phyloP scores from a whole-genome alignment of 331 rosid genomes.

The Quercus phellos region DNA sequence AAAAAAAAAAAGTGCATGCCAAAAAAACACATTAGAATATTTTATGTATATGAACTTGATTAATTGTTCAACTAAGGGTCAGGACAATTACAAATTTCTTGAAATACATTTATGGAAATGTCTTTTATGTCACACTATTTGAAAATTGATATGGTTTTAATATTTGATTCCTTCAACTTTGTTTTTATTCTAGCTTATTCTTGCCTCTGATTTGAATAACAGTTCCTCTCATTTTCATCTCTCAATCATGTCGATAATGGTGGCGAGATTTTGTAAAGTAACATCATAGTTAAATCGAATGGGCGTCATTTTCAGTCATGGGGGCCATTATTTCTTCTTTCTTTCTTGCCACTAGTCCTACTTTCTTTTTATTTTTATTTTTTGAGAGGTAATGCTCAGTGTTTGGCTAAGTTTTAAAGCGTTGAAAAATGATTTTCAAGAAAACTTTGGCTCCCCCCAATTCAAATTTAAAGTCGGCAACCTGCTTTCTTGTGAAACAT shows the following conservation, averaged over 20 bases:
- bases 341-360: background rate
- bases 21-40: no score
- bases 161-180: background rate
- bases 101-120: background rate
- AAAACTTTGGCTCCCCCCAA: background rate
- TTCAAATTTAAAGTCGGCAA: constrained; percentile 21
- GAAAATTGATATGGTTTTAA: no score
- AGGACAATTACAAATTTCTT: background rate
- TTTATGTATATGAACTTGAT: background rate
- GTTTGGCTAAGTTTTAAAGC: constrained; percentile 29
- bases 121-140: background rate
- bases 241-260: constrained; percentile 35
- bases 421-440: constrained; percentile 14
- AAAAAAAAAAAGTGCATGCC: background rate
- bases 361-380: background rate
- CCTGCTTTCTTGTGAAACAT: constrained; percentile 20
- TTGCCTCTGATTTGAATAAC: background rate
- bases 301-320: constrained; percentile 13
- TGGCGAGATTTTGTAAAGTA: constrained; percentile 28
- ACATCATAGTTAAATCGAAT: background rate
- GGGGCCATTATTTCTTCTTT: constrained; percentile 1
- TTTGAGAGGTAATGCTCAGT: background rate
- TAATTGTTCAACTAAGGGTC: background rate
- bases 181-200: background rate
- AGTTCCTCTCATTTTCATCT: background rate